Conservation (phyloP, 2,329 filamentous ascomycete species). For the Lecanosticta acicola region DNA sequence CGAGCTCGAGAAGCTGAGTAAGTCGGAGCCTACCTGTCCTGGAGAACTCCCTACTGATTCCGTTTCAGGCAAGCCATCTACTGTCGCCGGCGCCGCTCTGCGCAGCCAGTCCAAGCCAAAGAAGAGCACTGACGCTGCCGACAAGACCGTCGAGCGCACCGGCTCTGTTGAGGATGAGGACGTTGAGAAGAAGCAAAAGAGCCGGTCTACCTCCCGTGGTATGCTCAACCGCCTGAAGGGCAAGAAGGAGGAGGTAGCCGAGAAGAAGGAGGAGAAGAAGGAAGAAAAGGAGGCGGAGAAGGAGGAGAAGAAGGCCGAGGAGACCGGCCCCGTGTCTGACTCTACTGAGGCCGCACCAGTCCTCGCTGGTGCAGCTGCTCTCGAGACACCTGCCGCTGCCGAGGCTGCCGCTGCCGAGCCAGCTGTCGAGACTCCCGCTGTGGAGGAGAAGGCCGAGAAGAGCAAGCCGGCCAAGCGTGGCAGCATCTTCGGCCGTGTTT, state of each 20-base stretch:
- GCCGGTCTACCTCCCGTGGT: constrained; percentile 54
- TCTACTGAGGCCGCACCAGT: constrained; percentile 29
- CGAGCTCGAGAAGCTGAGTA: constrained; percentile 66
- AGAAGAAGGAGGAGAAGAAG: constrained; percentile 39
- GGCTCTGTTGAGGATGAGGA: constrained; percentile 32
- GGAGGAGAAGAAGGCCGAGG: constrained; percentile 32
- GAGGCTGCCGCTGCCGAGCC: constrained; percentile 22
- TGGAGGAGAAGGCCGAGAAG: constrained; percentile 42
- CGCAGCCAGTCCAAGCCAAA: constrained; percentile 38
- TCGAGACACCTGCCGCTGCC: constrained; percentile 24
- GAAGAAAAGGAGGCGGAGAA: constrained; percentile 42
- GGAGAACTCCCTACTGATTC: not conserved
- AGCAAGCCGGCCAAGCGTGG: constrained; percentile 72
- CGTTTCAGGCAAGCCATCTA: constrained; percentile 28
- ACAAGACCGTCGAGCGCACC: constrained; percentile 34
- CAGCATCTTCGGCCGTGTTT: constrained; percentile 67
- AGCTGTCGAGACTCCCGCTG: constrained; percentile 34
- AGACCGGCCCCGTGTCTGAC: constrained; percentile 37
- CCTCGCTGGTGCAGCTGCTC: constrained; percentile 25
- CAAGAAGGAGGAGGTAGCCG: constrained; percentile 54
- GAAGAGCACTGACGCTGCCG: constrained; percentile 43
- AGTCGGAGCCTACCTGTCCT: constrained; percentile 27
- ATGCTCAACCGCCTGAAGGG: constrained; percentile 54
- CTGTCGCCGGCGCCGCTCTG: constrained; percentile 33
- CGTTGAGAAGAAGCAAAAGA: constrained; percentile 49